These are phyloP conservation scores for Pyrenophora seminiperda DNA, from an alignment of 2,329 filamentous ascomycete species.

Conservation along the genomic window DNA sequence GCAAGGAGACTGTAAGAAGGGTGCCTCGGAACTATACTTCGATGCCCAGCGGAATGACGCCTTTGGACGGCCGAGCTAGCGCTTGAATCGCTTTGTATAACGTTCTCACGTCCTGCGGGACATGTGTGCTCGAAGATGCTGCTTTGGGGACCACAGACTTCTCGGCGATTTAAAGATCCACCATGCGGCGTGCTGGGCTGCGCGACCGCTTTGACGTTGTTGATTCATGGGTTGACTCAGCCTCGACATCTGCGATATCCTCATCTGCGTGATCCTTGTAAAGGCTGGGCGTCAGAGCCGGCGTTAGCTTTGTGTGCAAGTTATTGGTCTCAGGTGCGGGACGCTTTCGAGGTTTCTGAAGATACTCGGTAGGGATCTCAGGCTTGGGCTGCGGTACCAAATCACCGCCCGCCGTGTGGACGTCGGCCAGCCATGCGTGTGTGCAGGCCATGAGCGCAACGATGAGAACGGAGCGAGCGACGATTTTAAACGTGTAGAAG, in stretches of 20 bases:
- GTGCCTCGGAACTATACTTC: slow-evolving; percentile 19
- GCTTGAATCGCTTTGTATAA: slow-evolving; percentile 23
- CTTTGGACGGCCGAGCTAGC: slow-evolving; percentile 17
- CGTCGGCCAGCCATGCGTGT: slow-evolving; percentile 20
- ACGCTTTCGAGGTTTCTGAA: slow-evolving; percentile 21
- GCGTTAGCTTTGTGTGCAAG: slow-evolving; percentile 14
- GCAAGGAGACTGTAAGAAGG: slow-evolving; percentile 11
- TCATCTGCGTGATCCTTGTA: slow-evolving; percentile 20
- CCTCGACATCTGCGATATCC: slow-evolving; percentile 11
- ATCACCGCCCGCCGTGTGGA: slow-evolving; percentile 19
- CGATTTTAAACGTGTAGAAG: slow-evolving; percentile 13
- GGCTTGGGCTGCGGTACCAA: slow-evolving; percentile 21
- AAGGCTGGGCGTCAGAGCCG: slow-evolving; percentile 15
- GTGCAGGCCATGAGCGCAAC: slow-evolving; percentile 14
- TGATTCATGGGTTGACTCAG: slow-evolving; percentile 20
- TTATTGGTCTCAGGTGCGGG: slow-evolving; percentile 9
- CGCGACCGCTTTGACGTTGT: slow-evolving; percentile 22
- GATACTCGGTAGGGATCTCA: slow-evolving; percentile 22
- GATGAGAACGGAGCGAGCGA: slow-evolving; percentile 12
- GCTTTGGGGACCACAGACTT: slow-evolving; percentile 19
- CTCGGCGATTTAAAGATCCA: slow-evolving; percentile 23
- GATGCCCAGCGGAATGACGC: slow-evolving; percentile 25
- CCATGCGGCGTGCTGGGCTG: slow-evolving; percentile 23
- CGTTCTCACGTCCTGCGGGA: slow-evolving; percentile 21
- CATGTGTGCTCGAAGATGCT: slow-evolving; percentile 18